Evolutionary conservation across 768 basidiomycete species (phyloP).

Genomic region (Brasilioporus rufonigricans): DNA sequence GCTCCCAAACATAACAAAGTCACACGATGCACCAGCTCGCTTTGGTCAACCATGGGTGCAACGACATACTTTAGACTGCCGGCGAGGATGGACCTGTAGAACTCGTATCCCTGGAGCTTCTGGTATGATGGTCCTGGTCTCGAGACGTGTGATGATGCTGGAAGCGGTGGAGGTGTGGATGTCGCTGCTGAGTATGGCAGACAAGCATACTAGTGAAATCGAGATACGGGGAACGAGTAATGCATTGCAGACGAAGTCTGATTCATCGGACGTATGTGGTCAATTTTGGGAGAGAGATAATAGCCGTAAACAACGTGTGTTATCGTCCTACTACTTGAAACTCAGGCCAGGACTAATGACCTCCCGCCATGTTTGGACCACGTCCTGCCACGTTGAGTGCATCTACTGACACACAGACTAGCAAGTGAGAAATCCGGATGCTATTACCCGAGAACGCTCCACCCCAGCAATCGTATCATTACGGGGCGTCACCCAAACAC

Average conservation of each 20-base stretch:
- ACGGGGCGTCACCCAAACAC: no score
- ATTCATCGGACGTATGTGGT: background rate
- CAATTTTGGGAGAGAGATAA: background rate
- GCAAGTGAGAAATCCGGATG: no score
- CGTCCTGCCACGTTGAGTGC: no score
- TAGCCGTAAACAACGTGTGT: constrained; percentile 5
- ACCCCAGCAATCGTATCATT: no score
- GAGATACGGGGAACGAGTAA: background rate
- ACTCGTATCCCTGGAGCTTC: constrained; percentile 76
- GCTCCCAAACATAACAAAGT: background rate
- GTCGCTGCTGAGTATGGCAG: background rate
- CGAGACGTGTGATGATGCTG: background rate
- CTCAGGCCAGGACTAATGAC: no score
- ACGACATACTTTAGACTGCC: constrained; percentile 88
- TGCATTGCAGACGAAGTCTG: constrained; percentile 12
- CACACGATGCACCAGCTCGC: constrained; percentile 72
- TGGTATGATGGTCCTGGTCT: background rate
- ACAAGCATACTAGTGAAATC: background rate
- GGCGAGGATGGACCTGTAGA: constrained; percentile 74
- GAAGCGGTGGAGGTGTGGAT: background rate
- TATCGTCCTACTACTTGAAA: no score
- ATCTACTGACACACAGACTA: no score
- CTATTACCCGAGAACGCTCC: no score
- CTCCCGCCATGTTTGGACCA: no score
- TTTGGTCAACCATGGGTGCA: constrained; percentile 99